phyloP scores from a whole-genome alignment of 129 eudicot species.

The Tagetes patula region DNA sequence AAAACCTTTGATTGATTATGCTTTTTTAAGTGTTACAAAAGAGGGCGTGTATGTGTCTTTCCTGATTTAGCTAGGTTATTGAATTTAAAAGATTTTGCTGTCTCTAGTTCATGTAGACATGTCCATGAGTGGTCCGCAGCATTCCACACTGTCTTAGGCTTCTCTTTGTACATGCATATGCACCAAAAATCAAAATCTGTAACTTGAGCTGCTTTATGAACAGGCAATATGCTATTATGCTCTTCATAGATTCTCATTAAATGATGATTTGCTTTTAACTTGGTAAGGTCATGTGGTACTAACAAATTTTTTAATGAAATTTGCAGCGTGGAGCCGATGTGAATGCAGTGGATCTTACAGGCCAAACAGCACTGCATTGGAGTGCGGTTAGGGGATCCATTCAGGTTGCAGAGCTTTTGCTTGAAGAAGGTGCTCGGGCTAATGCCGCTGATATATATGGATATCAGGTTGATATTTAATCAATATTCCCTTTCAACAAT shows the following conservation, averaged over 20 bases:
- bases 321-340: conserved; percentile 94
- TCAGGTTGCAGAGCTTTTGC: conserved; percentile 88
- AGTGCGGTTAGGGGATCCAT: conserved; percentile 94
- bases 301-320: conserved; percentile 10
- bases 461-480: conserved; percentile 66
- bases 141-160: background rate
- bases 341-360: conserved; percentile 86
- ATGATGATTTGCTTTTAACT: background rate
- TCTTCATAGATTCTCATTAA: conserved; percentile 2
- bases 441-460: conserved; percentile 80
- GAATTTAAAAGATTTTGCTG: background rate
- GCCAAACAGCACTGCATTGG: conserved; percentile 98
- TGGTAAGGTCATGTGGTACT: conserved; percentile 12
- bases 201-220: background rate
- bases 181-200: background rate
- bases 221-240: conserved; percentile 21
- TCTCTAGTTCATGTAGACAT: background rate
- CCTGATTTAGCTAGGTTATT: background rate
- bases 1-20: background rate
- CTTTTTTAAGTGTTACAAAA: background rate
- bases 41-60: background rate
- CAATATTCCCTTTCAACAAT: conserved; percentile 15
- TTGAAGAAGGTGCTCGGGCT: conserved; percentile 91
- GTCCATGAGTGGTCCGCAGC: background rate
- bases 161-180: background rate